Percentiles rank a stretch among this genome's conserved stretches.
phyloP scores from a whole-genome alignment of 345 rosid genomes.

The Firmiana major region DNA sequence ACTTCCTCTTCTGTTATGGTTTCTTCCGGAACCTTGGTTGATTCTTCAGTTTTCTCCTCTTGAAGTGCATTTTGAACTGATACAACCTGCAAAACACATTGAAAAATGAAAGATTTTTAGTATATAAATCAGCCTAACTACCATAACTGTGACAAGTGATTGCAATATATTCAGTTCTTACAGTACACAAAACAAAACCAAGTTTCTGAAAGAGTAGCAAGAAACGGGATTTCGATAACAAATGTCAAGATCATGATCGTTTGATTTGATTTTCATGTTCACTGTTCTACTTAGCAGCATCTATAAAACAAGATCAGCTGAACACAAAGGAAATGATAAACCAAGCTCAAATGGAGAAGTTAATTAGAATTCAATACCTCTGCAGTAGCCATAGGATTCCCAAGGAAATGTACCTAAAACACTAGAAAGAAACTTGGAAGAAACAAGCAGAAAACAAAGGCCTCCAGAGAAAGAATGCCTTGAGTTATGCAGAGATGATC shows the following conservation, averaged over 20 bases:
- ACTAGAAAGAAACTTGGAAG: background rate
- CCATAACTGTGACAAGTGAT: background rate
- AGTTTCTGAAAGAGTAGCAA: background rate
- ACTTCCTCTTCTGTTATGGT: conserved; percentile 24
- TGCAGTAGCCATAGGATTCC: conserved; percentile 49
- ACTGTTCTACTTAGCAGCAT: background rate
- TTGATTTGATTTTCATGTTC: background rate
- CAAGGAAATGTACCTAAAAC: background rate
- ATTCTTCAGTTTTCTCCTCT: conserved; percentile 40
- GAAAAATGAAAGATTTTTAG: background rate
- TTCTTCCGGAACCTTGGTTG: conserved; percentile 17
- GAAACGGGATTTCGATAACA: background rate
- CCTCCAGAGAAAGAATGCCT: background rate
- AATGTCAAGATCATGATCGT: conserved; percentile 1
- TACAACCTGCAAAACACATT: conserved; percentile 38
- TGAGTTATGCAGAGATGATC: conserved; percentile 22
- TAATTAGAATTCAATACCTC: conserved; percentile 33
- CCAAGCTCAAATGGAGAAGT: background rate
- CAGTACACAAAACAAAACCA: background rate
- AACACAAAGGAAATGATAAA: background rate
- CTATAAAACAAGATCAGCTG: background rate
- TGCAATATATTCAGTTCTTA: background rate
- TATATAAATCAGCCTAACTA: background rate
- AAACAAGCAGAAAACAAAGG: background rate
- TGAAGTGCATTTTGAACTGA: conserved; percentile 34